phyloP scores from a whole-genome alignment of 1,284 basidiomycete genomes.

The Ustilago cynodontis region DNA sequence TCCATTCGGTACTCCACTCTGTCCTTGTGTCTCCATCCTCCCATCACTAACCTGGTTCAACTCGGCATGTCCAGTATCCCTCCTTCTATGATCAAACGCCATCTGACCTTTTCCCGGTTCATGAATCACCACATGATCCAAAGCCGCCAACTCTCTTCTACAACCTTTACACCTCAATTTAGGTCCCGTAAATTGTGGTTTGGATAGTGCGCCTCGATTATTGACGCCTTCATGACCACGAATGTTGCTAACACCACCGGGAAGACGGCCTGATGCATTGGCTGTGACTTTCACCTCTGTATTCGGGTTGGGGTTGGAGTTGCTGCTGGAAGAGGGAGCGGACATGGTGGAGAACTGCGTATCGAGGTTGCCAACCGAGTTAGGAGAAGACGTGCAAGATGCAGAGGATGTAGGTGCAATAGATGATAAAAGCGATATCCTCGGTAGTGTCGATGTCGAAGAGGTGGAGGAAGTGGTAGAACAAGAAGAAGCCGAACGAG shows the following conservation, averaged over 20 bases:
- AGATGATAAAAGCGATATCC: conserved; percentile 17
- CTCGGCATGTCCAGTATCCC: conserved; percentile 29
- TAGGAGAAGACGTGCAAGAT: background rate
- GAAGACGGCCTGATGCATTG: conserved; percentile 45
- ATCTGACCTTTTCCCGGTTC: conserved; percentile 63
- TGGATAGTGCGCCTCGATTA: conserved; percentile 40
- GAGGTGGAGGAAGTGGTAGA: conserved; percentile 11
- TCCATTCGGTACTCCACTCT: background rate
- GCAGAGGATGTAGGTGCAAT: conserved; percentile 6
- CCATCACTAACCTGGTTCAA: conserved; percentile 7
- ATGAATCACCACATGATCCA: conserved; percentile 65
- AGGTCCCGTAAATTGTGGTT: conserved; percentile 35
- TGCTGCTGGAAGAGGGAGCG: background rate
- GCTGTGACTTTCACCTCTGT: conserved; percentile 46
- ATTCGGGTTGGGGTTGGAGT: no score
- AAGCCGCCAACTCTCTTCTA: conserved; percentile 58
- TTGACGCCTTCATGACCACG: conserved; percentile 46
- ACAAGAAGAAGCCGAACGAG: conserved; percentile 19
- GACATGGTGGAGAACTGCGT: conserved; percentile 14
- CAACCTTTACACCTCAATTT: conserved; percentile 65
- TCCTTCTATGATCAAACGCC: conserved; percentile 62
- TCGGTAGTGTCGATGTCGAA: background rate
- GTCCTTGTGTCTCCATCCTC: background rate
- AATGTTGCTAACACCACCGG: conserved; percentile 48
- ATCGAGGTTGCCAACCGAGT: background rate